phyloP scores from a whole-genome alignment of 371 early-diverging fungal species.

The Entomophthora muscae region DNA sequence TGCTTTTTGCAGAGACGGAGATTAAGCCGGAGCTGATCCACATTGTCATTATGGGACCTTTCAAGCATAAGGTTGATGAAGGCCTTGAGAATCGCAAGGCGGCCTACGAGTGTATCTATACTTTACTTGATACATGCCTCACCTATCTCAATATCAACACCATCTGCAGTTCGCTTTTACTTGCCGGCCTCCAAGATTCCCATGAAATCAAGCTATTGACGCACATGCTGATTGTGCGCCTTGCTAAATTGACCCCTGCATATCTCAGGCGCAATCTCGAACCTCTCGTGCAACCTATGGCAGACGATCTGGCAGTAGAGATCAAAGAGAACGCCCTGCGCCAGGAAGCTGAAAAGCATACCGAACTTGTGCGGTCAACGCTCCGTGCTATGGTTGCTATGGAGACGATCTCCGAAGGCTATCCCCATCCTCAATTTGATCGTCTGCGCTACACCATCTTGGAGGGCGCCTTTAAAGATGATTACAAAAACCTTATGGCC shows the following conservation, averaged over 20 bases:
- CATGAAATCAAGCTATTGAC: constrained; percentile 71
- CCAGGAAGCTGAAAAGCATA: constrained; percentile 78
- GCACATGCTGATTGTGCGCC: constrained; percentile 54
- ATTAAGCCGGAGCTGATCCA: constrained; percentile 53
- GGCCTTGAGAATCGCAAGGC: constrained; percentile 85
- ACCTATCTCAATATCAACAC: constrained; percentile 40
- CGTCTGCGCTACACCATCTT: neutral
- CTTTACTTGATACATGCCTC: constrained; percentile 58
- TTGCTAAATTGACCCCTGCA: constrained; percentile 45
- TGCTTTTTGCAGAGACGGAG: neutral
- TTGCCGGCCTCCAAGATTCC: constrained; percentile 62
- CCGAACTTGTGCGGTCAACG: constrained; percentile 54
- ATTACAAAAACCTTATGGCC: neutral
- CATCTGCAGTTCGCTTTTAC: constrained; percentile 48
- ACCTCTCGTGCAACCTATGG: constrained; percentile 49
- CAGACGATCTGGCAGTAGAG: constrained; percentile 40
- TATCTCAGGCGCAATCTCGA: constrained; percentile 58
- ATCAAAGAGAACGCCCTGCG: constrained; percentile 71
- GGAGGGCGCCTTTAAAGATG: neutral
- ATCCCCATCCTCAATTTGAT: neutral
- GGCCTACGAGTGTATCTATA: constrained; percentile 86
- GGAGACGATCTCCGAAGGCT: neutral
- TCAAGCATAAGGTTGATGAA: constrained; percentile 85
- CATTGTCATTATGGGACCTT: constrained; percentile 87
- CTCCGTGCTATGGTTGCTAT: constrained; percentile 30